These are phyloP conservation scores for Suhomyces atakaporum DNA, from an alignment of 1,139 yeast genomes.

Conservation along the genomic window DNA sequence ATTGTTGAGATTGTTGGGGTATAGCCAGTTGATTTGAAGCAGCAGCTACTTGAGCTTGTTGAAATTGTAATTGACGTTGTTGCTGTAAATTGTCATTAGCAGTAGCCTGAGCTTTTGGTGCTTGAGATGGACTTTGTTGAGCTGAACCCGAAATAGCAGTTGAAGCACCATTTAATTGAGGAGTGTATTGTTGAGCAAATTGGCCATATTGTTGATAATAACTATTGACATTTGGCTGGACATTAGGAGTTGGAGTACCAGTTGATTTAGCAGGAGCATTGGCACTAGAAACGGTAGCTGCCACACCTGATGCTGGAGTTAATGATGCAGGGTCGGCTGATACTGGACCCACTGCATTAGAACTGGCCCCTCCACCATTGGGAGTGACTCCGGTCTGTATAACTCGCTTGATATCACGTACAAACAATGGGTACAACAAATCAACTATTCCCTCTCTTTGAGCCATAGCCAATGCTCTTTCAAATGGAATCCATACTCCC, in stretches of 20 bases:
- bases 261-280: slow-evolving; percentile 17
- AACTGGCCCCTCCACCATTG: slow-evolving; percentile 12
- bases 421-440: slow-evolving; percentile 82
- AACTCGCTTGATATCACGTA: slow-evolving; percentile 76
- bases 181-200: slow-evolving; percentile 16
- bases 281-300: slow-evolving; percentile 16
- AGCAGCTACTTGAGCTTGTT: slow-evolving; percentile 17
- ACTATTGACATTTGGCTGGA: slow-evolving; percentile 17
- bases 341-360: slow-evolving; percentile 13
- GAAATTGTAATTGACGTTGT: slow-evolving; percentile 18
- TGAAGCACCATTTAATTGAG: slow-evolving; percentile 17
- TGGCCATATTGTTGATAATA: slow-evolving; percentile 29
- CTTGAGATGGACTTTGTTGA: slow-evolving; percentile 12
- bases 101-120: slow-evolving; percentile 6
- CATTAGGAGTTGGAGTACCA: slow-evolving; percentile 17
- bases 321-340: slow-evolving; percentile 16
- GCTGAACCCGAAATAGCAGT: slow-evolving; percentile 15
- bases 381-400: slow-evolving; percentile 59
- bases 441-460: slow-evolving; percentile 88
- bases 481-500: slow-evolving; percentile 98
- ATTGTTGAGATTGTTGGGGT: slow-evolving; percentile 15
- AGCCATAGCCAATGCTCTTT: slow-evolving; percentile 88
- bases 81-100: slow-evolving; percentile 12
- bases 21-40: slow-evolving; percentile 14
- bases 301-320: slow-evolving; percentile 16